Evolutionary conservation across 352 stramenopile genomes (phyloP).

Genomic region (Phytophthora crassamura): DNA sequence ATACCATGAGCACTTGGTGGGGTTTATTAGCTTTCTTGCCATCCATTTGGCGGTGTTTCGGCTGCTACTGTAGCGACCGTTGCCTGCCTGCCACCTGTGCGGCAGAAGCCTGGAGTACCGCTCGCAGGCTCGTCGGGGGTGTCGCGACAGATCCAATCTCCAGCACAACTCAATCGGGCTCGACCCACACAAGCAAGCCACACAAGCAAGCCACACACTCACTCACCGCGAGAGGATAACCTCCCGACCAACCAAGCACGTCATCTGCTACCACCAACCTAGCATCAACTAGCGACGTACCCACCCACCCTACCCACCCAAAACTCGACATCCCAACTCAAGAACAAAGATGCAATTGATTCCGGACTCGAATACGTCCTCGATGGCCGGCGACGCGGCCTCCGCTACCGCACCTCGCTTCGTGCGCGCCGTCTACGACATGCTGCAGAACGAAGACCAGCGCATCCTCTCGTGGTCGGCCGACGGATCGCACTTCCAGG

Average conservation of each 20-base stretch:
- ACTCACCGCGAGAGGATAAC: no score
- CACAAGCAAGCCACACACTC: no score
- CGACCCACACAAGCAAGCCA: no score
- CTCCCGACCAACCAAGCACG: not conserved
- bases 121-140: no score
- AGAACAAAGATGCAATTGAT: not conserved
- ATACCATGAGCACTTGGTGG: no score
- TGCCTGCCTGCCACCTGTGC: not conserved
- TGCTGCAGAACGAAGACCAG: no score
- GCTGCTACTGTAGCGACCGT: not conserved
- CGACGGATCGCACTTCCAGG: no score
- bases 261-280: not conserved
- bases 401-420: conserved; percentile 43
- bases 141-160: not conserved
- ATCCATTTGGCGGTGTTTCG: not conserved
- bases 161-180: conserved; percentile 30
- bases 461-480: no score
- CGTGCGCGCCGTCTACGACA: conserved; percentile 57
- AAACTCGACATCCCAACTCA: no score
- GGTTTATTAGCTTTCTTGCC: not conserved
- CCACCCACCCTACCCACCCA: no score
- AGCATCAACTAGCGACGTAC: no score
- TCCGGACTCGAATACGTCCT: not conserved
- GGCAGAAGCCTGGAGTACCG: not conserved
- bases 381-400: not conserved